Evolutionary conservation across 345 rosid genomes (phyloP).

Genomic region (Aquilaria malaccensis): DNA sequence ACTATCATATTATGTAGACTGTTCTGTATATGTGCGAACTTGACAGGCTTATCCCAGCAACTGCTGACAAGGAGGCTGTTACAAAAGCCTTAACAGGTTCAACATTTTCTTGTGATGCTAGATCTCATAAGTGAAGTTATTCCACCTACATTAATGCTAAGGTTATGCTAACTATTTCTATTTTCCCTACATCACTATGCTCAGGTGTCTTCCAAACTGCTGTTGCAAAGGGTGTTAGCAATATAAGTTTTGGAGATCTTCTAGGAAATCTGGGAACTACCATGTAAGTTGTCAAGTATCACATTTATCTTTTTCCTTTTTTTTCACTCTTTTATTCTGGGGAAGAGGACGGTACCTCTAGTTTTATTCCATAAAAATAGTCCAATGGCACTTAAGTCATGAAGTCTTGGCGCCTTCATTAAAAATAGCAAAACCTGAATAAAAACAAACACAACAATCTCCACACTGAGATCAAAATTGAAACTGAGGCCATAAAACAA

Average conservation of each 20-base stretch:
- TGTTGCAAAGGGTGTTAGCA: constrained; percentile 74
- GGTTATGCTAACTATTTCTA: constrained; percentile 8
- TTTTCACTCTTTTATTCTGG: too few relatives aligned
- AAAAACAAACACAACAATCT: too few relatives aligned
- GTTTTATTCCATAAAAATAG: too few relatives aligned
- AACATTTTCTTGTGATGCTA: constrained; percentile 1
- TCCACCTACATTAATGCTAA: not conserved
- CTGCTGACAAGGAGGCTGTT: constrained; percentile 73
- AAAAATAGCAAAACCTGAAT: too few relatives aligned
- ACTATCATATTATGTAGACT: constrained; percentile 3
- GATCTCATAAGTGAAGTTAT: constrained; percentile 8
- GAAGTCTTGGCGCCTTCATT: too few relatives aligned
- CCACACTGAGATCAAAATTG: too few relatives aligned
- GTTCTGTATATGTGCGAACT: constrained; percentile 6
- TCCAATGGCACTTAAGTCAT: too few relatives aligned
- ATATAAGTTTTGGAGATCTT: constrained; percentile 91
- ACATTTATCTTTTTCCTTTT: constrained; percentile 3
- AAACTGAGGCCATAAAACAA: too few relatives aligned
- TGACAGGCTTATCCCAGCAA: constrained; percentile 84
- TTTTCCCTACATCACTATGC: constrained; percentile 14
- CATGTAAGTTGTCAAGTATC: constrained; percentile 42
- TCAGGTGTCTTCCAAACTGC: constrained; percentile 80
- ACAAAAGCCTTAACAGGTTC: constrained; percentile 82
- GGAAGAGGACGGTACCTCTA: not conserved
- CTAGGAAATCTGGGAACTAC: constrained; percentile 80